Base-by-base conservation (phyloP, 352 stramenopile species). In the Phytophthora sp. region DNA sequence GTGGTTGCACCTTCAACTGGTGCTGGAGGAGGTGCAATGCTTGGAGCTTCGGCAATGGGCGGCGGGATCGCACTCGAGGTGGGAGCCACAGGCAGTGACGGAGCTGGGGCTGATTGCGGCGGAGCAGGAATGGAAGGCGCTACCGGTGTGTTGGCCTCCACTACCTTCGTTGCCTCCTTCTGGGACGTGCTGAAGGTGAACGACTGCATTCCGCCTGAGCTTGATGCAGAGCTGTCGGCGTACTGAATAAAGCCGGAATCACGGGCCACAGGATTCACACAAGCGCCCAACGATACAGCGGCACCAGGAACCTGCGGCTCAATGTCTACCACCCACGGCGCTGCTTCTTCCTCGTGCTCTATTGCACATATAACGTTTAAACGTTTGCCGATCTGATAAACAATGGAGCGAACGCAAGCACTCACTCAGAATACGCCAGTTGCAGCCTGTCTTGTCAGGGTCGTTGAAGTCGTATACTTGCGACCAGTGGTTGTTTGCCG, bases 401-500 rank as follows among this genome's bases (percentile, higher is more conserved):
- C 4, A 4, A 13, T 13, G 9, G 12, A 41, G n/a, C 34, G 34
- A 37, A 45, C n/a, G n/a, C n/a, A n/a, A n/a, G n/a, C n/a, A 69
- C 74, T 48, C 64, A 87, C 77, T 71, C n/a, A 88, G 51, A 18
- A 91, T 67, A n/a, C 68, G 65, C 82, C 82, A 94, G 65, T 94
- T 94, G 49, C 53, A 66, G 17, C 82, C 79, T 4, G 67, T 79
- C 72, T 90, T 94, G 62, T 93, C 78, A 7, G 83, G 87, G 63
- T 97, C 91, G 63, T 97, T 97, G 59, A 98, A 98, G 62, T 98
- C 92, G 62, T 94, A 97, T 13, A 98, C 76, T 26, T 92, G 82
- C 34, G 84, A 91, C 91, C 91, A 98, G 53, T 95, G 85, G 52
- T 97, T 98, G 63, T 92, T 89, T 21, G 66, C 72, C n/a, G 91